These are phyloP conservation scores for Vanrija sp. DNA, from an alignment of 1,284 basidiomycete genomes.

Conservation along the genomic window DNA sequence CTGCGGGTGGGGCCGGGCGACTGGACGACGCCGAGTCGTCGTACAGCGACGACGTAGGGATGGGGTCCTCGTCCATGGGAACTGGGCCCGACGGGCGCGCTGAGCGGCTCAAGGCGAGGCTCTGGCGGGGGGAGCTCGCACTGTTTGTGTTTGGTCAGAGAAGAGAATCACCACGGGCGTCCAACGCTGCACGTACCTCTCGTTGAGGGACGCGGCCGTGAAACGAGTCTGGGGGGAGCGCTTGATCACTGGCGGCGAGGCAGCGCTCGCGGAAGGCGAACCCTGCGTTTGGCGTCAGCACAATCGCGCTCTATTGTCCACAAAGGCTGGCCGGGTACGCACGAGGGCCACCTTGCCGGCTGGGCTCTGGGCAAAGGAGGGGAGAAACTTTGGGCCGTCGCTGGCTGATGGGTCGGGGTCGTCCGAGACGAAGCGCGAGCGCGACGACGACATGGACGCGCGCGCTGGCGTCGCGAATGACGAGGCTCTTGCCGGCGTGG, in stretches of 20 bases:
- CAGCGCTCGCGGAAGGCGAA: constrained; percentile 8
- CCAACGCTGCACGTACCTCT: constrained; percentile 14
- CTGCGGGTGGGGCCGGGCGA: background rate
- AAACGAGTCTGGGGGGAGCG: constrained; percentile 29
- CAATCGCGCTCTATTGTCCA: background rate
- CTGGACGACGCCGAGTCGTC: constrained; percentile 12
- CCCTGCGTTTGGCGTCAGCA: constrained; percentile 9
- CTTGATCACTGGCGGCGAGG: constrained; percentile 20
- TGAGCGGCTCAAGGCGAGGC: background rate
- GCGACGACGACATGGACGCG: constrained; percentile 6
- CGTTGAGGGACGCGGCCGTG: constrained; percentile 13
- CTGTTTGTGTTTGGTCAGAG: constrained; percentile 1
- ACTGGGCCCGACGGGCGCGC: constrained; percentile 2
- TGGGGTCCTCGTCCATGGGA: constrained; percentile 19
- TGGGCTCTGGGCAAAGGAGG: constrained; percentile 34
- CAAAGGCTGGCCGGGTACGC: background rate
- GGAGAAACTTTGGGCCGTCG: constrained; percentile 39
- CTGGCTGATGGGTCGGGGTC: constrained; percentile 37
- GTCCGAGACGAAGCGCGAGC: constrained; percentile 18
- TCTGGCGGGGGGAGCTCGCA: constrained; percentile 14
- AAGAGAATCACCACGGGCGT: background rate
- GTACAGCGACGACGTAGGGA: constrained; percentile 23
- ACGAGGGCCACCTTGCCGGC: constrained; percentile 38
- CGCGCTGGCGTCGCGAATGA: constrained; percentile 11
- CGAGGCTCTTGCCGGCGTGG: constrained; percentile 7